Evolutionary conservation across 768 basidiomycete genomes (phyloP), one percentile per base, ranked within the genome.

Genomic region (Rhizopogon vinicolor): DNA sequence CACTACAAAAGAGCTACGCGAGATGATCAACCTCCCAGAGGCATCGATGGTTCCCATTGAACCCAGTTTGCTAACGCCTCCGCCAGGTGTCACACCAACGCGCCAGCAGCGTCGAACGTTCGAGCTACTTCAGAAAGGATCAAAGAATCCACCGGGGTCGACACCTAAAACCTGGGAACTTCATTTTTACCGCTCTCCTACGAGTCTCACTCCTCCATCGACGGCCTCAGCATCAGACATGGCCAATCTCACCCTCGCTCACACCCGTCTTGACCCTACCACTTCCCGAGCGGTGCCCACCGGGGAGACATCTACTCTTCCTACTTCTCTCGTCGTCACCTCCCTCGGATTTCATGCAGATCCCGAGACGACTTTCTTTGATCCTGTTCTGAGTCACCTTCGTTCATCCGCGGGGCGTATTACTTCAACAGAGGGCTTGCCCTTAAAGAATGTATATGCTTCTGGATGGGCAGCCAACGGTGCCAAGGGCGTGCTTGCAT

Each of bases 391-490:
- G 3, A 71, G 78, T 3, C 85, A 84, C 61, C 71, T 90, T 13
- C 80, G 83, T n/a, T 79, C 80, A 1, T 58, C 68, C 3, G 68
- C 69, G 7, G 82, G 82, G 4, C 76, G 84, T 12, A 72, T 90
- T 7, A 62, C 81, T 28, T 73, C 74, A 10, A 60, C 67, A 3
- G 60, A 59, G 4, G 78, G 78, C 0, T 53, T 58, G 5, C 67
- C 71, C 10, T 60, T 86, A 39, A 77, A 75, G 39, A 83, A 82
- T 55, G 75, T 95, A n/a, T 99, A 97, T 65, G 88, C 92, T 1
- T 87, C 91, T 1, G 96, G 96, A 9, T 99, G 97, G 97, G 87
- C 92, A 2, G 87, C 92, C 2, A 85, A 82, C 3, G 96, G 96
- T 37, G 94, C 97, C 0, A 86, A 83, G 51, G 95, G 95, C 9